Base-by-base conservation (phyloP, 352 stramenopile genomes). In the Phytophthora quininea region DNA sequence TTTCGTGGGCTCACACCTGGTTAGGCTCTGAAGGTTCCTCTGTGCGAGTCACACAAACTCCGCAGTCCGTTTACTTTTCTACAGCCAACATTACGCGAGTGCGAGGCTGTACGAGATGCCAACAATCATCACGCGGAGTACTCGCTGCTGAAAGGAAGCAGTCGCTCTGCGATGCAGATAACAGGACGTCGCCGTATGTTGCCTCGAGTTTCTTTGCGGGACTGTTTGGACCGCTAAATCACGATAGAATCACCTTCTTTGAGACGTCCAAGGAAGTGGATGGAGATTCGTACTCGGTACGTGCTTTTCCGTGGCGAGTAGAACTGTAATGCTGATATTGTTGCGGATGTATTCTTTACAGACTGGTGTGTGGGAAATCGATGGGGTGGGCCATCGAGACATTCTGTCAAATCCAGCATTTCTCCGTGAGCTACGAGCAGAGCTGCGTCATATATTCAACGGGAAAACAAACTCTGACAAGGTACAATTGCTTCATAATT, bases 321-420 rank as follows among this genome's bases (percentile, higher is more conserved):
- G 3, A 14, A 29, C 12, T 29, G 12, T 32, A 40, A 40, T 40
- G 35, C 19, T 40, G 9, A 30, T 51, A 14, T 45, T 54, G 24
- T 58, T n/a, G 40, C 38, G 8, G 19, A 11, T 61, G 19, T 46
- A 3, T 58, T 54, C 47, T 63, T 59, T 60, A 11, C 58, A 93
- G 80, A 93, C 87, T 47, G 80, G 83, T 40, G 84, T 95, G 32
- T 95, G 87, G 87, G 87, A 95, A 71, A 81, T 95, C 50, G 87
- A 95, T 55, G 76, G 81, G 32, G 80, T 83, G 0, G 67, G 78
- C 0, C 87, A 95, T 51, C 85, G 87, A 35, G 78, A 93, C 46
- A 95, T 95, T 50, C 73, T 95, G 8, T 82, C 82, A 3, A 86
- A 88, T 60, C 71, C 82, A 10, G 68, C 79, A 31, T 95, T 95